phyloP scores from a whole-genome alignment of 2,329 filamentous ascomycete genomes.

The Trichoderma aggressivum region DNA sequence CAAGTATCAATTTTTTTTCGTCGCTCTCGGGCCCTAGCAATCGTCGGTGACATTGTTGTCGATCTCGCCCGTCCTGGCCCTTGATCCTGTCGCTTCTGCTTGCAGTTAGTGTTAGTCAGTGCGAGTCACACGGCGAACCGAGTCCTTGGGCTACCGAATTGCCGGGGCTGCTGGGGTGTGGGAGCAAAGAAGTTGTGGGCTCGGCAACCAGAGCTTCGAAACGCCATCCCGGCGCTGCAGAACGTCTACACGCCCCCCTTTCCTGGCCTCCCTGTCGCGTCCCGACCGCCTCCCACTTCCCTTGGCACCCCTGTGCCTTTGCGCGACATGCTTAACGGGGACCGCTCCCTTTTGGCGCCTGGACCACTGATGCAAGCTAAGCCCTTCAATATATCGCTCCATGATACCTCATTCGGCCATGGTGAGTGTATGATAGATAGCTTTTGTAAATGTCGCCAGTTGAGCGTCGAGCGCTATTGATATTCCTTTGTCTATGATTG shows the following conservation, averaged over 20 bases:
- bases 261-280: background rate
- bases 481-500: background rate
- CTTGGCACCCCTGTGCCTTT: background rate
- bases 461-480: background rate
- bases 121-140: slow-evolving; percentile 15
- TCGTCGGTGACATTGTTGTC: background rate
- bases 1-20: background rate
- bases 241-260: slow-evolving; percentile 16
- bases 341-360: background rate
- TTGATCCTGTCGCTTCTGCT: background rate
- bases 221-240: slow-evolving; percentile 13
- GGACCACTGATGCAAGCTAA: background rate
- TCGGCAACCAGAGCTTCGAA: slow-evolving; percentile 3
- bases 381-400: slow-evolving; percentile 5
- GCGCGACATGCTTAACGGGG: slow-evolving; percentile 4
- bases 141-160: slow-evolving; percentile 17
- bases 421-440: background rate
- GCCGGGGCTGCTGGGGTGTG: slow-evolving; percentile 14
- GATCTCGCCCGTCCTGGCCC: background rate
- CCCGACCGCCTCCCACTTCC: slow-evolving; percentile 14
- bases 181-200: background rate
- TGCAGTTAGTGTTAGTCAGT: slow-evolving; percentile 7
- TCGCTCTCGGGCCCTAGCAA: background rate
- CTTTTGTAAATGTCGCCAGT: background rate
- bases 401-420: slow-evolving; percentile 5